Base-by-base conservation (phyloP, 2,329 filamentous ascomycete species). In the Nemania sp. region DNA sequence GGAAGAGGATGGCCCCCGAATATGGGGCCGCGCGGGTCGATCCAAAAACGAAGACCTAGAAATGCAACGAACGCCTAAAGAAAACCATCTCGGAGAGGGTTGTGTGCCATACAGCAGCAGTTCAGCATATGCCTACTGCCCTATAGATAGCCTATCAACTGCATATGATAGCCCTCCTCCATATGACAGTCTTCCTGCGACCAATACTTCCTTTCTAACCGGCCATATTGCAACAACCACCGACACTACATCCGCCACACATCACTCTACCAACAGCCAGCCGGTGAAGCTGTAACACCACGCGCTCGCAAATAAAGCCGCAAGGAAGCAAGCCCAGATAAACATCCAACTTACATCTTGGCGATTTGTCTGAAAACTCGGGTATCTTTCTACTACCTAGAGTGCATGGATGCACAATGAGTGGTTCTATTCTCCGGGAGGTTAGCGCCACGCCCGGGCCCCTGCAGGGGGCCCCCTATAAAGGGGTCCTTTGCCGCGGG, bases 21-120 rank as follows among this genome's bases (percentile, higher is more conserved):
- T n/a, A n/a, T n/a, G n/a, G n/a, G n/a, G n/a, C n/a, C n/a, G n/a
- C n/a, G n/a, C n/a, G 22, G 18, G 6, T 18, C 38, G 26, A 22
- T 54, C 13, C 29, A 27, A 54, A 54, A 54, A 35, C n/a, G 52
- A 54, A 29, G 20, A n/a, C 24, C 32, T 43, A 3, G 53, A 56
- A 20, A 56, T 56, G 32, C 53, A 56, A 32, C 53, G 32, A 43
- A 43, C 35, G 35, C 53, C 10, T 41, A 32, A 56, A 41, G 53
- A n/a, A 56, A 41, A 24, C 11, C 8, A 18, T 15, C 13, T 7
- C 35, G 18, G 22, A 52, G 6, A 10, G 22, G 22, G 47, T 18
- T 29, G 32, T 56, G 35, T 24, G 53, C 32, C 20, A 38, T 41
- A 43, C 32, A 43, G 32, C 53, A 56, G 35, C 22, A 56, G 20